phyloP scores from a whole-genome alignment of 2,329 filamentous ascomycete species.

The Microsporum audouinii region DNA sequence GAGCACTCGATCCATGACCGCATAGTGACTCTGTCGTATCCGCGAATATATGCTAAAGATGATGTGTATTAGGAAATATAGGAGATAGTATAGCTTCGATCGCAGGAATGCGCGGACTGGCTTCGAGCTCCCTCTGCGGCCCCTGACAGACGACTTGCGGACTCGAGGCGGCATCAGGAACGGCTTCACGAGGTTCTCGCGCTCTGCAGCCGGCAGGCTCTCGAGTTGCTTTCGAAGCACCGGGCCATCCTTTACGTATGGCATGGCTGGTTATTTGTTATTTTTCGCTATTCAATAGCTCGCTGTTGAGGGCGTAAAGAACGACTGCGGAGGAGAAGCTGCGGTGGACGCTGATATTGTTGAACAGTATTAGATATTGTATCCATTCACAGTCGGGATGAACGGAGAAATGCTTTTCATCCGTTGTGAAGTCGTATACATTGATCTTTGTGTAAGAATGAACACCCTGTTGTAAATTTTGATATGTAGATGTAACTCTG shows the following conservation, averaged over 20 bases:
- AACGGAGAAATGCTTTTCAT: too few relatives aligned
- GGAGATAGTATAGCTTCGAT: slow-evolving; percentile 33
- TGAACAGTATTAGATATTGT: background rate
- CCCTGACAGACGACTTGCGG: slow-evolving; percentile 13
- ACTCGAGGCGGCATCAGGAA: slow-evolving; percentile 41
- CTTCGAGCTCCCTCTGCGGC: slow-evolving; percentile 20
- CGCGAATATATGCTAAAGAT: slow-evolving; percentile 84
- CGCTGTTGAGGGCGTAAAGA: background rate
- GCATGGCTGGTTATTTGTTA: background rate
- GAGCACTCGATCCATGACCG: slow-evolving; percentile 63
- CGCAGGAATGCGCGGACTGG: slow-evolving; percentile 36
- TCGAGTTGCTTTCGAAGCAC: slow-evolving; percentile 28
- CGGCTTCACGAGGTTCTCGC: slow-evolving; percentile 41
- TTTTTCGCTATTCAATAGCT: background rate
- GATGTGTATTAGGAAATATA: slow-evolving; percentile 48
- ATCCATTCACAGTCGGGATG: too few relatives aligned
- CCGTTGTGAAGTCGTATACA: too few relatives aligned
- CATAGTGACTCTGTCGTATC: slow-evolving; percentile 65
- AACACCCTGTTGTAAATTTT: too few relatives aligned
- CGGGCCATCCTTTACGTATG: background rate
- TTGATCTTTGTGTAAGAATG: too few relatives aligned
- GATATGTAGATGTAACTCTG: too few relatives aligned
- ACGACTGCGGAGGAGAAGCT: background rate
- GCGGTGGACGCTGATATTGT: background rate
- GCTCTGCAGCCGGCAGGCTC: slow-evolving; percentile 36